Evolutionary conservation across 2,329 filamentous ascomycete species (phyloP), one percentile per base, ranked within the genome.

Genomic region (Pseudocercospora vitis): DNA sequence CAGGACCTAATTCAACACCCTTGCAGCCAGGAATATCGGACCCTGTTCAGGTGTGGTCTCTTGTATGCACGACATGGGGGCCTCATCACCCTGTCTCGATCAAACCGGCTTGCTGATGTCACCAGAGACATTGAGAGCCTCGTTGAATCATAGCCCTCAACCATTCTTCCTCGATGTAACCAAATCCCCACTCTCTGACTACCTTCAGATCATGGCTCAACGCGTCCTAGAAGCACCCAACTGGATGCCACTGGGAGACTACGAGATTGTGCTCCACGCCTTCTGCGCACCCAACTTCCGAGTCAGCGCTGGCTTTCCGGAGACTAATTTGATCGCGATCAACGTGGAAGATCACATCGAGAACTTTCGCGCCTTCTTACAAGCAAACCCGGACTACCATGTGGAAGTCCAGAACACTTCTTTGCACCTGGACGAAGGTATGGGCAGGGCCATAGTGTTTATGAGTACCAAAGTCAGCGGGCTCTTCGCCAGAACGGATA

Each of bases 171-270:
- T 47, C 2, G 44, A 47, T 21, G 44, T 47, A 3, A 32, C 44
- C 7, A 47, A 32, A 16, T 31, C 44, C 1, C 35, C 37, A 7
- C 48, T 44, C 8, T 8, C 18, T 4, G 48, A 44, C 23, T 50
- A 50, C 26, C 48, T 50, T 26, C 37, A 50, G 39, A 42, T 21
- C 9, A 44, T 44, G 11, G 39, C 48, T 3, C 26, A 44, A 32
- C 14, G 35, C 7, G 28, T 50, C 4, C 16, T 50, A 4, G 48
- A 50, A 44, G 23, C 28, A 19, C 35, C 26, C 3, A 44, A 33
- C n/a, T 24, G 26, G 21, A 28, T 44, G 16, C 16, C 24, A 19
- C 8, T 7, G 3, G 16, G 14, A 14, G 35, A 39, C 35, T 44
- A 50, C 14, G 37, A 50, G 28, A 28, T 28, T 7, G 19, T 50